phyloP scores from a whole-genome alignment of 768 basidiomycete species.

The Suillus hirtellus region DNA sequence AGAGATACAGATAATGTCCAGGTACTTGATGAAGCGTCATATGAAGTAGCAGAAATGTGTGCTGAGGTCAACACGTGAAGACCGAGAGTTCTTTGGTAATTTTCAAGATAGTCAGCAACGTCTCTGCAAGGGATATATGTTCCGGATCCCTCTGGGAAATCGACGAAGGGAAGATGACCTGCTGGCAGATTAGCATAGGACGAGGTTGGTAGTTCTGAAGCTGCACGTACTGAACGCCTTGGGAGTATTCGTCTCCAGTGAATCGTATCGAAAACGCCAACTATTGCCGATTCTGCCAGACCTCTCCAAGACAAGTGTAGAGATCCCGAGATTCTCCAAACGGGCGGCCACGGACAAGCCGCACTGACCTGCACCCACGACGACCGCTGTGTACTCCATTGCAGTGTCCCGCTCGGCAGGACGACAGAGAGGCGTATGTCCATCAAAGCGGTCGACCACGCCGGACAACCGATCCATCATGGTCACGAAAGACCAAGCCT shows the following conservation, averaged over 20 bases:
- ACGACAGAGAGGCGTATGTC: not conserved
- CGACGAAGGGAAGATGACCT: constrained; percentile 12
- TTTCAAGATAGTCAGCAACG: constrained; percentile 16
- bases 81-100: constrained; percentile 13
- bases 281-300: constrained; percentile 59
- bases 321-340: constrained; percentile 46
- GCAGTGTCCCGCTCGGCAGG: constrained; percentile 16
- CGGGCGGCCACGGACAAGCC: constrained; percentile 24
- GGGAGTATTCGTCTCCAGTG: constrained; percentile 34
- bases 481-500: constrained; percentile 10
- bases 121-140: constrained; percentile 5
- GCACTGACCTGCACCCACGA: constrained; percentile 42
- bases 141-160: constrained; percentile 6
- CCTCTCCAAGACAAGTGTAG: constrained; percentile 61
- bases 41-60: constrained; percentile 1
- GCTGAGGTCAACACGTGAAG: constrained; percentile 11
- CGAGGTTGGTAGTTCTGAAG: not conserved
- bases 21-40: not conserved
- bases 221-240: constrained; percentile 10
- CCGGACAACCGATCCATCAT: constrained; percentile 8
- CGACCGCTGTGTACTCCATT: constrained; percentile 39
- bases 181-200: not conserved
- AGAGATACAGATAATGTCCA: constrained; percentile 3
- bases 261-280: constrained; percentile 68
- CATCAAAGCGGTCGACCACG: constrained; percentile 5